Evolutionary conservation across 441 rosid species (phyloP), one percentile per base, ranked within the genome.

Genomic region (Viola pubescens): DNA sequence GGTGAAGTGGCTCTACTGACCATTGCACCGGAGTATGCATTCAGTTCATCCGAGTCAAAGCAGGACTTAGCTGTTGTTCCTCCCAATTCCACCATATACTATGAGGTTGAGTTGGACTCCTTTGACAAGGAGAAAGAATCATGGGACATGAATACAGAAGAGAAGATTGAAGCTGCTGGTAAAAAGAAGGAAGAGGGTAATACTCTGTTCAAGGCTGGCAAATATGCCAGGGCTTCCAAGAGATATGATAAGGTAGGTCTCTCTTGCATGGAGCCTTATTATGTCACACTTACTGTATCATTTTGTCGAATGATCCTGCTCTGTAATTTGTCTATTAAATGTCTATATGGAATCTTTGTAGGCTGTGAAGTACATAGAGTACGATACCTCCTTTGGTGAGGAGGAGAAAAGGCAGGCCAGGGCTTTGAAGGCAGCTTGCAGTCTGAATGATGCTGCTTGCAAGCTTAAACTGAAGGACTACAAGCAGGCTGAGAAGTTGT

Each of bases 121-220:
- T 81, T 77, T 52, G 78, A 58, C 14, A 80, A 91, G 94, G 90
- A 91, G 37, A 88, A 77, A 71, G 88, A 86, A 52, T 86, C 89
- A 0, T 91, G 96, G 97, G 86, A 86, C 70, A 84, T 91, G 94
- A 83, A 70, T 73, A 79, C 88, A 0, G 50, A 58, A 6, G 94
- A 84, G 67, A 88, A 86, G 77, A 70, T 91, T 60, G 88, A 83
- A 72, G 89, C 85, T 46, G 82, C 87, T 10, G 74, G 76, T 26
- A 83, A 65, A 71, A 88, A 86, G 81, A 86, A 91, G 71, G 88
- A 80, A 73, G 85, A 84, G 48, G 95, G 92, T 12, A 88, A 91
- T 69, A 42, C 65, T 13, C 61, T 82, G 60, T 88, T 84, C 68
- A 91, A 83, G 75, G 83, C 83, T 8, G 90, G 86, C 16, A 88